Percentiles rank a stretch among this genome's conserved stretches.
These are phyloP conservation scores for Cordyceps fumosorosea DNA, from an alignment of 2,329 filamentous ascomycete species.

Conservation along the genomic window DNA sequence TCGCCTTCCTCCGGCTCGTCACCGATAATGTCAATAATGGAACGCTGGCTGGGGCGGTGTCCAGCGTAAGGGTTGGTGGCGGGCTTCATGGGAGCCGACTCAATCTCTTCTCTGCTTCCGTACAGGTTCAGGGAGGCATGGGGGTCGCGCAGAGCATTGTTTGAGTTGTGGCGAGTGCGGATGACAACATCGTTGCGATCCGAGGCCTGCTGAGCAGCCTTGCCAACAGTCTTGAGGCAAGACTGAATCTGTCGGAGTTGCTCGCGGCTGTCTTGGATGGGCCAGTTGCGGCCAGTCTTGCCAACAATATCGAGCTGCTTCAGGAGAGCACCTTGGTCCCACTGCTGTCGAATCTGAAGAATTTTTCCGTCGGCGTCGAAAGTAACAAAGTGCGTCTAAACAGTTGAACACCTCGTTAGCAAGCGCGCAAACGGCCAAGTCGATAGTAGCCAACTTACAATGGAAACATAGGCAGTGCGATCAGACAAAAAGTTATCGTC, in stretches of 20 bases:
- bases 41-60: constrained; percentile 56
- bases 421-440: background rate
- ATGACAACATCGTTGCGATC: constrained; percentile 31
- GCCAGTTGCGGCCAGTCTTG: constrained; percentile 85
- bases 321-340: constrained; percentile 90
- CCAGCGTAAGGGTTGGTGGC: constrained; percentile 58
- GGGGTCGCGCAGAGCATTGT: constrained; percentile 52
- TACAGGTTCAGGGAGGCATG: constrained; percentile 72
- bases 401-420: background rate
- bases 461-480: constrained; percentile 67
- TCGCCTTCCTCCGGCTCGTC: constrained; percentile 36
- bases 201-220: constrained; percentile 25
- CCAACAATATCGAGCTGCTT: constrained; percentile 94
- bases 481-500: constrained; percentile 94
- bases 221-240: constrained; percentile 46
- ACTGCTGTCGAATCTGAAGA: constrained; percentile 77
- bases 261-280: constrained; percentile 79
- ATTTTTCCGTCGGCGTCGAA: constrained; percentile 77
- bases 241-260: constrained; percentile 70
- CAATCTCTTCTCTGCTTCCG: constrained; percentile 57
- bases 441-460: constrained; percentile 53
- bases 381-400: constrained; percentile 77
- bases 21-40: constrained; percentile 65
- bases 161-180: constrained; percentile 46
- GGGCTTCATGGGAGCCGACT: constrained; percentile 38